Evolutionary conservation across 2,329 filamentous ascomycete genomes (phyloP).

Genomic region (Colletotrichum musicola): DNA sequence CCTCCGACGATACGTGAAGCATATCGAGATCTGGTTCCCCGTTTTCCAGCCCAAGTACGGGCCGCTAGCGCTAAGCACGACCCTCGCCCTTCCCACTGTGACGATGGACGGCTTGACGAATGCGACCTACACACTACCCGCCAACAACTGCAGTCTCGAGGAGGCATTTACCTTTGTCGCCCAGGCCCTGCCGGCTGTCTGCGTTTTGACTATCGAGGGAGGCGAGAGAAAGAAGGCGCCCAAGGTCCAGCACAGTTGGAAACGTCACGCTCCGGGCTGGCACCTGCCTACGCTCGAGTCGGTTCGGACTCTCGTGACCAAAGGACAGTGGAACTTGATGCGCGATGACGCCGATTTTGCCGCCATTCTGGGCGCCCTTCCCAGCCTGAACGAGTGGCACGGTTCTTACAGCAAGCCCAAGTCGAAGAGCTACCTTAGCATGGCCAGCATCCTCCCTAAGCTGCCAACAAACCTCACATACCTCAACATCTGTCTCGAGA

Average conservation of each 20-base stretch:
- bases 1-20: conserved; percentile 74
- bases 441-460: conserved; percentile 72
- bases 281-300: conserved; percentile 63
- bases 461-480: conserved; percentile 71
- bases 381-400: conserved; percentile 73
- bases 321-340: conserved; percentile 84
- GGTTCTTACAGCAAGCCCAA: conserved; percentile 79
- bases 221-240: conserved; percentile 82
- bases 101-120: conserved; percentile 68
- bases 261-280: conserved; percentile 45
- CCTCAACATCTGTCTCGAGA: conserved; percentile 77
- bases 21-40: conserved; percentile 83
- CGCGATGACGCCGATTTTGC: conserved; percentile 72
- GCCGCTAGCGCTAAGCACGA: conserved; percentile 56
- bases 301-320: conserved; percentile 77
- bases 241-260: conserved; percentile 60
- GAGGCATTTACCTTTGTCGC: conserved; percentile 76
- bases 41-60: conserved; percentile 73
- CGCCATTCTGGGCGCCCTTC: conserved; percentile 71
- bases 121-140: conserved; percentile 69
- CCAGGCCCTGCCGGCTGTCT: conserved; percentile 69
- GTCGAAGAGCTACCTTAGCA: conserved; percentile 78
- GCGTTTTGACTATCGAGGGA: conserved; percentile 80
- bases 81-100: conserved; percentile 63
- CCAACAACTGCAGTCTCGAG: conserved; percentile 77